phyloP scores from a whole-genome alignment of 441 rosid genomes.

The Mallotus repandus region DNA sequence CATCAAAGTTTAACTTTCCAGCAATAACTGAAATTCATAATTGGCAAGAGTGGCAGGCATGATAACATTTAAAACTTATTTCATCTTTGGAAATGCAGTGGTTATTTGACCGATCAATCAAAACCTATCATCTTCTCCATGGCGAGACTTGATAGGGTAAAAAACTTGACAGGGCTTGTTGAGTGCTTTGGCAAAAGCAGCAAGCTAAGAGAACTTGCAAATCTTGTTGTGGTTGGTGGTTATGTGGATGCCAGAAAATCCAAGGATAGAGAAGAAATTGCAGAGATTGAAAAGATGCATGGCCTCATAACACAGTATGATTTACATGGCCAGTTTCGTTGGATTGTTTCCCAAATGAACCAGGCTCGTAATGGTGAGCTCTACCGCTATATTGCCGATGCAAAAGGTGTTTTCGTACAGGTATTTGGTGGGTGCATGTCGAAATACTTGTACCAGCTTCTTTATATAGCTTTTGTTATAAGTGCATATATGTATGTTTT shows the following conservation, averaged over 20 bases:
- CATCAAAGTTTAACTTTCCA: not conserved
- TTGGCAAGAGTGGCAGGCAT: not conserved
- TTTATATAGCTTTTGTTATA: not conserved
- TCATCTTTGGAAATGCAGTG: slow-evolving; percentile 36
- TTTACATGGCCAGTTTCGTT: slow-evolving; percentile 57
- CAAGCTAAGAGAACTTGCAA: slow-evolving; percentile 53
- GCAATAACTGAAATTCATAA: not conserved
- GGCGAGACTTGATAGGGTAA: slow-evolving; percentile 73
- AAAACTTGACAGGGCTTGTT: slow-evolving; percentile 61
- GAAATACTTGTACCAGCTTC: not conserved
- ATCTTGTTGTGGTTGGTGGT: slow-evolving; percentile 69
- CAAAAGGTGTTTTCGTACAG: slow-evolving; percentile 62
- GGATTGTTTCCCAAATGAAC: slow-evolving; percentile 63
- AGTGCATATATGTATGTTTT: not conserved
- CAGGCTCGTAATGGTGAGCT: slow-evolving; percentile 69
- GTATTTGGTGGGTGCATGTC: slow-evolving; percentile 20
- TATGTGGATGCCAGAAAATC: slow-evolving; percentile 50
- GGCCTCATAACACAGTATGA: slow-evolving; percentile 44
- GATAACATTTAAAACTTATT: not conserved
- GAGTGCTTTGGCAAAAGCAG: slow-evolving; percentile 54
- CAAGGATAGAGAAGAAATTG: slow-evolving; percentile 64
- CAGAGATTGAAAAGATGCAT: slow-evolving; percentile 67
- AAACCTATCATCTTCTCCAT: slow-evolving; percentile 68
- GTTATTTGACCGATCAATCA: slow-evolving; percentile 40
- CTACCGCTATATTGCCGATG: slow-evolving; percentile 61